phyloP scores from a whole-genome alignment of 1,139 yeast species.

The Ashbya aceris region DNA sequence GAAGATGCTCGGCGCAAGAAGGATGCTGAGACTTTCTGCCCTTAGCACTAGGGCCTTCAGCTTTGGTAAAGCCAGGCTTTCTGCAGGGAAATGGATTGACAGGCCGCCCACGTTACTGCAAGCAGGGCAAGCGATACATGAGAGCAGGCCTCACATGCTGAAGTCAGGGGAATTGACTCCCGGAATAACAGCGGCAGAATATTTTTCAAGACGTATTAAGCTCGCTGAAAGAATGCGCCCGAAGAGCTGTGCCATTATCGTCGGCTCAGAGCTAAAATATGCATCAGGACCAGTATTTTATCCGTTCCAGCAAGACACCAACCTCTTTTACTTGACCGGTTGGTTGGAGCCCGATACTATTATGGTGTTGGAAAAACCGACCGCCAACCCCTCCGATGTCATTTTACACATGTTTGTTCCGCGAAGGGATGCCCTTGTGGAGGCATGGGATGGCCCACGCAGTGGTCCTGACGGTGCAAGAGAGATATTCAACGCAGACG shows the following conservation, averaged over 20 bases:
- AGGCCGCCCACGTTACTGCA: slow-evolving; percentile 15
- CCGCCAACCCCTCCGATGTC: slow-evolving; percentile 43
- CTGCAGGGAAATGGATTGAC: slow-evolving; percentile 8
- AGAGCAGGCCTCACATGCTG: slow-evolving; percentile 71
- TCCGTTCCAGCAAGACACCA: slow-evolving; percentile 86
- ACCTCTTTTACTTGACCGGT: slow-evolving; percentile 78
- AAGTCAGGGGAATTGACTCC: slow-evolving; percentile 77
- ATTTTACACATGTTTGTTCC: slow-evolving; percentile 77
- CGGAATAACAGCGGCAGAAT: slow-evolving; percentile 77
- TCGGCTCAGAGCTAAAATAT: slow-evolving; percentile 63
- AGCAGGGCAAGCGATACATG: slow-evolving; percentile 81
- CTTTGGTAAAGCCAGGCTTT: neutral
- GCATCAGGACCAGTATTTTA: slow-evolving; percentile 88
- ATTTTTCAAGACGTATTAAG: slow-evolving; percentile 55
- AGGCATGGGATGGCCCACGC: slow-evolving; percentile 91
- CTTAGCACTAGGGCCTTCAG: too few species aligned
- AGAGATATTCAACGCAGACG: slow-evolving; percentile 82
- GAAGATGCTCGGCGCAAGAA: too few species aligned
- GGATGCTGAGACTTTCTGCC: too few species aligned
- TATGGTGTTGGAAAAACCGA: slow-evolving; percentile 59
- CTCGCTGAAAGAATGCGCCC: slow-evolving; percentile 52
- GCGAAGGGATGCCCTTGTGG: slow-evolving; percentile 65
- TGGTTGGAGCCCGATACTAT: slow-evolving; percentile 90
- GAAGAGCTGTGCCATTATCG: slow-evolving; percentile 60
- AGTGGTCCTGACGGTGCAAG: slow-evolving; percentile 78